Base-by-base conservation (phyloP, 768 basidiomycete genomes). In the Leccinum olivaceopallidum region DNA sequence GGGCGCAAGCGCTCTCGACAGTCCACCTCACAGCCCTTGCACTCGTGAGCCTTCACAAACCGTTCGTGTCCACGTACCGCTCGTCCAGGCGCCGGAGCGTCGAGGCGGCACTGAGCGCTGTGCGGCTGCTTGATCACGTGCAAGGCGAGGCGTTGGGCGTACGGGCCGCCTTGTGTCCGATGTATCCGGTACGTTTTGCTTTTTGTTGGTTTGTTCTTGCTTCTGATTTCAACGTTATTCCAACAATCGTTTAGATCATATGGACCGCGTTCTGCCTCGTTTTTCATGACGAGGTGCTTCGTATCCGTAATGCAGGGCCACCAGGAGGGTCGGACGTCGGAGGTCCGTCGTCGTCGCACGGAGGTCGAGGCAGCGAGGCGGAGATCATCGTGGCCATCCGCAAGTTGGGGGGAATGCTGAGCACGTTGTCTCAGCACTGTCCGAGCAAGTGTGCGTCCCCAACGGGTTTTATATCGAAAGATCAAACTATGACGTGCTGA, bases 11-110 rank as follows among this genome's bases (percentile, higher is more conserved):
- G 9, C 52, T 68, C 0, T 55, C 64, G 55, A 60, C 63, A 2
- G 44, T 73, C 44, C 68, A 66, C 42, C 57, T 72, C 37, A 8
- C 57, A 20, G 68, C 72, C 3, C 62, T 74, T n/a, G 74, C 70
- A 47, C 60, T 65, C 30, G 58, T 69, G 0, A 66, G 56, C 1
- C 66, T 75, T 6, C 69, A 74, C 18, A 61, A 60, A 16, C 60
- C 69, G 0, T 65, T 75, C 18, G 50, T 59, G 14, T 42, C 58
- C 30, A 60, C 63, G 2, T 51, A 69, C 47, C 39, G 20, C 0
- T 58, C 37, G 1, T 74, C 69, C 3, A 59, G 62, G 24, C 47
- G 48, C 22, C 60, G 63, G 14, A 66, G 69, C 14, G 37, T 66
- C 5, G 65, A 68, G 2, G 65, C 54, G 0, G 69, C 66, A 14